phyloP scores from a whole-genome alignment of 2,329 filamentous ascomycete species.

The Alternaria triticina region DNA sequence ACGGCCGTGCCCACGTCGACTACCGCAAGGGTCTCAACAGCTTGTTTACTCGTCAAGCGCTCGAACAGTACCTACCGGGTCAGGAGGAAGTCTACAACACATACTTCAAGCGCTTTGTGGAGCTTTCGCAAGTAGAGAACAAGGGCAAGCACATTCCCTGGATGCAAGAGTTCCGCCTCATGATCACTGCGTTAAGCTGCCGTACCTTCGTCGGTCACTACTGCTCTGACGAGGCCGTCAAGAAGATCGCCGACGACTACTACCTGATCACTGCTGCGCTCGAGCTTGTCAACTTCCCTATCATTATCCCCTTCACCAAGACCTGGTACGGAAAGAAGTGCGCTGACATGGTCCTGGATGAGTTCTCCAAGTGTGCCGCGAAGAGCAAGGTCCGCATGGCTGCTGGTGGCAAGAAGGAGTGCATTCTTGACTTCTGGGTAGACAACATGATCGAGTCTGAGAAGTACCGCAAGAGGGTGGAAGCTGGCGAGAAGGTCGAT shows the following conservation, averaged over 20 bases:
- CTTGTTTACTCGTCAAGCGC: slow-evolving; percentile 88
- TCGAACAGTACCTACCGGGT: slow-evolving; percentile 86
- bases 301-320: slow-evolving; percentile 93
- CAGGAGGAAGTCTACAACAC: slow-evolving; percentile 90
- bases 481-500: slow-evolving; percentile 65
- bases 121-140: slow-evolving; percentile 72
- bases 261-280: slow-evolving; percentile 95
- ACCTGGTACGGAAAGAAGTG: slow-evolving; percentile 98
- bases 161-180: slow-evolving; percentile 90
- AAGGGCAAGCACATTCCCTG: slow-evolving; percentile 79
- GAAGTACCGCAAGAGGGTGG: slow-evolving; percentile 78
- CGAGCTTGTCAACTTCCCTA: slow-evolving; percentile 86
- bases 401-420: slow-evolving; percentile 82
- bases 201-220: slow-evolving; percentile 98
- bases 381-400: slow-evolving; percentile 94
- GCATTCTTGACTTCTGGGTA: slow-evolving; percentile 96
- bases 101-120: slow-evolving; percentile 81
- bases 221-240: slow-evolving; percentile 86
- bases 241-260: slow-evolving; percentile 96
- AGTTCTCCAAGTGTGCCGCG: slow-evolving; percentile 89
- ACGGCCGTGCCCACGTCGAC: slow-evolving; percentile 92
- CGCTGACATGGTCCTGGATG: slow-evolving; percentile 85
- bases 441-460: slow-evolving; percentile 80
- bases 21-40: slow-evolving; percentile 96
- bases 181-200: slow-evolving; percentile 94